Conservation (phyloP, 2,329 filamentous ascomycete genomes). For the Scedosporium minutisporum region DNA sequence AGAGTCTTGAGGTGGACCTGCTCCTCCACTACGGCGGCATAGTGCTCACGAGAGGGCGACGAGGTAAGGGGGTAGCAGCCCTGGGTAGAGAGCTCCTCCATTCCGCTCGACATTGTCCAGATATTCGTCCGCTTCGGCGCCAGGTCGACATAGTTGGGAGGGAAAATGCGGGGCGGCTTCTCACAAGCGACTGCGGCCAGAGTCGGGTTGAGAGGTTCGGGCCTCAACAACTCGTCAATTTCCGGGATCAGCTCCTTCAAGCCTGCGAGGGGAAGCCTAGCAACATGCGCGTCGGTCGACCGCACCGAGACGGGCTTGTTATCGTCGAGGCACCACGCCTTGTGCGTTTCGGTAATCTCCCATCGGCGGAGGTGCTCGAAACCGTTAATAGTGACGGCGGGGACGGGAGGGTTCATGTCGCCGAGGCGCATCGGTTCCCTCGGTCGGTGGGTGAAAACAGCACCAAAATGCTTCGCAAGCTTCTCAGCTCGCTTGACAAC, state of each 20-base stretch:
- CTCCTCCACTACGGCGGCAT: slow-evolving; percentile 18
- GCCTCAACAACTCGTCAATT: slow-evolving; percentile 13
- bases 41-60: slow-evolving; percentile 18
- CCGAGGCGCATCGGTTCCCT: slow-evolving; percentile 6
- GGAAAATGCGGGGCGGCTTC: slow-evolving; percentile 8
- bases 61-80: slow-evolving; percentile 22
- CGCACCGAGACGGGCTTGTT: background rate
- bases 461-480: slow-evolving; percentile 25
- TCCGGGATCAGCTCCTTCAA: slow-evolving; percentile 16
- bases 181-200: slow-evolving; percentile 11
- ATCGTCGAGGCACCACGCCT: slow-evolving; percentile 5
- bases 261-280: slow-evolving; percentile 13
- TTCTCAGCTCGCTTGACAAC: slow-evolving; percentile 25
- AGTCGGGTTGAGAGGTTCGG: background rate
- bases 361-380: slow-evolving; percentile 25
- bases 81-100: slow-evolving; percentile 14
- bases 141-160: slow-evolving; percentile 15
- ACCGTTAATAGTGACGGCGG: slow-evolving; percentile 12
- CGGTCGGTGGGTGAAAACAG: slow-evolving; percentile 22
- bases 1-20: slow-evolving; percentile 22
- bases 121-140: slow-evolving; percentile 18
- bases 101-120: slow-evolving; percentile 20
- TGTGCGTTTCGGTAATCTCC: slow-evolving; percentile 17
- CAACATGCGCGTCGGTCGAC: background rate
- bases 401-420: slow-evolving; percentile 2